Evolutionary conservation across 2,329 filamentous ascomycete genomes (phyloP).

Genomic region (Venturiaceae sp.): DNA sequence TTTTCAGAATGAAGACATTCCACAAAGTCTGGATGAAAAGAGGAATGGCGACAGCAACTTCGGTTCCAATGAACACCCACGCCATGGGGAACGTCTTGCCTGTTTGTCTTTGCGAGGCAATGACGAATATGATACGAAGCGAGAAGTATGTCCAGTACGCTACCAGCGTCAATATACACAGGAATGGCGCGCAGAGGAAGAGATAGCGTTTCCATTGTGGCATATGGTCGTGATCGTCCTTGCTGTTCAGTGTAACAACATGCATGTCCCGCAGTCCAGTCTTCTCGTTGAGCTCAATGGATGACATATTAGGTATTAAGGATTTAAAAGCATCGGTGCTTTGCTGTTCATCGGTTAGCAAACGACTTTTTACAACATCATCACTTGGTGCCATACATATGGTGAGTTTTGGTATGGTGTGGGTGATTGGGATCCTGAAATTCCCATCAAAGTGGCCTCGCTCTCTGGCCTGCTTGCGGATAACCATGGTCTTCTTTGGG

Average conservation of each 20-base stretch:
- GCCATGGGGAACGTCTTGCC: constrained; percentile 37
- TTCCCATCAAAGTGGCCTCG: constrained; percentile 2
- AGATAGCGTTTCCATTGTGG: constrained; percentile 27
- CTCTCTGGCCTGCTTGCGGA: constrained; percentile 2
- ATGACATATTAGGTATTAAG: constrained; percentile 17
- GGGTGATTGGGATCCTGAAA: background rate
- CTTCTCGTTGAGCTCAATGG: constrained; percentile 18
- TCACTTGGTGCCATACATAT: background rate
- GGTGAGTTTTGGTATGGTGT: background rate
- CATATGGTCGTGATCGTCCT: constrained; percentile 27
- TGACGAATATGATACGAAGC: constrained; percentile 42
- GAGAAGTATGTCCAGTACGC: constrained; percentile 38
- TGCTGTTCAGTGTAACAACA: constrained; percentile 24
- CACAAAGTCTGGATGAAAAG: constrained; percentile 48
- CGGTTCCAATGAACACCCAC: constrained; percentile 49
- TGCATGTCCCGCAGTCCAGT: constrained; percentile 16
- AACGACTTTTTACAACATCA: background rate
- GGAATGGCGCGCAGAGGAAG: constrained; percentile 23
- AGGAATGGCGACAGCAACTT: constrained; percentile 44
- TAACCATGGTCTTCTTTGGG: background rate
- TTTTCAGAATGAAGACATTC: constrained; percentile 48
- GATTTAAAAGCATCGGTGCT: constrained; percentile 24
- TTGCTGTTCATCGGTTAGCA: constrained; percentile 13
- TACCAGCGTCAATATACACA: constrained; percentile 24
- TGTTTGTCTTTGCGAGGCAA: constrained; percentile 37